Evolutionary conservation across 2,329 filamentous ascomycete species (phyloP).

Genomic region (Exophiala aquamarina): DNA sequence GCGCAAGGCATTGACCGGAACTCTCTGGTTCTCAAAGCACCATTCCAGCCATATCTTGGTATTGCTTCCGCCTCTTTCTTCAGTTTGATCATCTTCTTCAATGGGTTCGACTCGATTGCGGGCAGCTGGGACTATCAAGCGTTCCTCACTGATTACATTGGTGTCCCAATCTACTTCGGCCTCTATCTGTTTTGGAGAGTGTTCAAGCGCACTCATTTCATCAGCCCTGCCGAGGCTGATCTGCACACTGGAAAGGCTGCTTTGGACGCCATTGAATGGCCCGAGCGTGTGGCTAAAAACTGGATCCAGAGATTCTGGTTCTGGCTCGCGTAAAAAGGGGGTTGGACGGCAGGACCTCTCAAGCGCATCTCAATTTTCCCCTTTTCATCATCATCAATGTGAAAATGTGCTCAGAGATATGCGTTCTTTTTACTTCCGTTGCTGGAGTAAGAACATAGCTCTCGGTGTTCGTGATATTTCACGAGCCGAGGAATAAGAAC

Average conservation of each 20-base stretch:
- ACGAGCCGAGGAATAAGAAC: too few species aligned
- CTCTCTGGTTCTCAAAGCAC: constrained; percentile 65
- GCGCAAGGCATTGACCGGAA: constrained; percentile 68
- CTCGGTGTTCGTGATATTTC: too few species aligned
- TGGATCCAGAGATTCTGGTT: constrained; percentile 35
- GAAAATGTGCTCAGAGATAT: too few species aligned
- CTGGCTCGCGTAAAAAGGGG: constrained; percentile 29
- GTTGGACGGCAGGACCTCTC: too few species aligned
- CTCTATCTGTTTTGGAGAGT: constrained; percentile 35
- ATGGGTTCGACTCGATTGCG: constrained; percentile 55
- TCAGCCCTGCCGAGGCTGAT: constrained; percentile 32
- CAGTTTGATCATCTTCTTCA: constrained; percentile 63
- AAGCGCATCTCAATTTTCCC: too few species aligned
- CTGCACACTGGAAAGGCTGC: constrained; percentile 36
- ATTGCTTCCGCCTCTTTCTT: constrained; percentile 58
- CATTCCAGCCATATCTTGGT: constrained; percentile 68
- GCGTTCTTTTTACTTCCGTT: too few species aligned
- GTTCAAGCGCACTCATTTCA: constrained; percentile 32
- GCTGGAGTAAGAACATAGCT: too few species aligned
- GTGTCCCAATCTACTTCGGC: constrained; percentile 45
- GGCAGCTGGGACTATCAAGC: constrained; percentile 43
- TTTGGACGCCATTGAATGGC: constrained; percentile 34
- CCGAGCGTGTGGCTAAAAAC: constrained; percentile 34
- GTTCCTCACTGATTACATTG: constrained; percentile 55
- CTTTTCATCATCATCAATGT: too few species aligned